A percentile compares a stretch with the other conserved stretches of the same genome.
phyloP scores from a whole-genome alignment of 805 yeast genomes.

The Priceomyces haplophilus region DNA sequence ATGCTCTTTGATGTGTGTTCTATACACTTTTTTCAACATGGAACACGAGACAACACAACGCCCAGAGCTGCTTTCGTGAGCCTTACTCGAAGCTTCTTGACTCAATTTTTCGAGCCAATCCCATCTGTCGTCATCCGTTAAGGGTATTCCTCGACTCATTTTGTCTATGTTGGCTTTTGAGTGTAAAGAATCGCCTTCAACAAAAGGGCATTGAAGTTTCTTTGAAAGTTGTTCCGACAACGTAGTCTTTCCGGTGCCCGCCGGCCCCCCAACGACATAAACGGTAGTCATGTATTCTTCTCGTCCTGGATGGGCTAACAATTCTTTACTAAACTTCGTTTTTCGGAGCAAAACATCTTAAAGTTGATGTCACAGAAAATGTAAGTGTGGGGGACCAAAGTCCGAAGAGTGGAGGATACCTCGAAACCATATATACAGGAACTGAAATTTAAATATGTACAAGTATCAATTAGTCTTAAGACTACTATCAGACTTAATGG shows the following conservation, averaged over 20 bases:
- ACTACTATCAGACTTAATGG: not conserved
- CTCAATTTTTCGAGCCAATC: slow-evolving; percentile 72
- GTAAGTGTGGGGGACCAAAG: not conserved
- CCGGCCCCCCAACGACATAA: slow-evolving; percentile 85
- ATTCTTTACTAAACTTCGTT: not conserved
- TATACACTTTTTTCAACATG: slow-evolving; percentile 69
- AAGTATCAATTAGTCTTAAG: not conserved
- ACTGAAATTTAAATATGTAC: not conserved
- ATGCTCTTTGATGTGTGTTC: slow-evolving; percentile 53
- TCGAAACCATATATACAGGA: not conserved
- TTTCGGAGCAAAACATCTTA: not conserved
- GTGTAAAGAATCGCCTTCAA: slow-evolving; percentile 87
- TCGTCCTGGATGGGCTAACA: slow-evolving; percentile 4
- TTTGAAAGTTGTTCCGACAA: slow-evolving; percentile 54
- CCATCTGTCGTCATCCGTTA: slow-evolving; percentile 89
- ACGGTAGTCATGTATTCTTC: slow-evolving; percentile 22
- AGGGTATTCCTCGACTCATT: slow-evolving; percentile 78
- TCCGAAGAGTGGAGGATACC: slow-evolving; percentile 3
- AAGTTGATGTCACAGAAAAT: not conserved
- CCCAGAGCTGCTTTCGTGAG: slow-evolving; percentile 25
- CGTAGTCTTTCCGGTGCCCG: slow-evolving; percentile 93
- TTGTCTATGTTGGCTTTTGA: slow-evolving; percentile 70
- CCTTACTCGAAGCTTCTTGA: slow-evolving; percentile 33
- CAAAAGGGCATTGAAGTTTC: slow-evolving; percentile 49
- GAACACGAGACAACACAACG: slow-evolving; percentile 75